Evolutionary conservation across 83 land plant species (phyloP), one percentile per base, ranked within the genome.

Genomic region (Diphasiastrum complanatum): DNA sequence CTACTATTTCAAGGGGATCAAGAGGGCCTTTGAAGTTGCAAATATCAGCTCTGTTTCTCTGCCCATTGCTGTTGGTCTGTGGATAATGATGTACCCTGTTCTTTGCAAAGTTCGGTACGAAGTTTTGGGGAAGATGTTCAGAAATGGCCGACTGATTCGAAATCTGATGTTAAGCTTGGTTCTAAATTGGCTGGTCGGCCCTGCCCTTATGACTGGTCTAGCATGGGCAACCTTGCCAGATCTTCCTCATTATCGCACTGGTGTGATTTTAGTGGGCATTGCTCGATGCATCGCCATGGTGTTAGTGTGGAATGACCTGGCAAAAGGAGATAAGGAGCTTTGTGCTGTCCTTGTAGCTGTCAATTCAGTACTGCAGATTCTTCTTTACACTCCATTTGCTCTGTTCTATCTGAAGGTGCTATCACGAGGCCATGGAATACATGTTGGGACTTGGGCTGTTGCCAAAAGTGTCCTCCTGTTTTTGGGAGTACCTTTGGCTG

Each of bases 141-240:
- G n/a, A n/a, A 46, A 45, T 0, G 62, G 71, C 10, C 56, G 27
- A 23, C 71, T 68, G 32, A 61, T 56, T 2, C 60, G 33, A 28
- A 76, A 47, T 28, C 26, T 73, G 22, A 3, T 53, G 1, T 29
- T 76, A 34, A 66, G 79, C 35, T 24, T 73, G 35, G 1, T 73
- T 14, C 50, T 76, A 47, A 76, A 76, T 41, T 76, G 79, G 79
- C 20, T 74, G 16, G 41, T 66, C 3, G 78, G 78, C 1, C 79
- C 78, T 14, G 79, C 79, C 0, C 60, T 76, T 23, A 76, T 76
- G 78, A 76, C 79, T 2, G 79, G 74, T 5, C 64, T 76, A 3
- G 79, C 79, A 4, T 76, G 79, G 79, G 79, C 79, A 28, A 74
- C 79, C 20, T 67, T 76, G 23, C 79, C 79, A 28, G 79, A 76